These are phyloP conservation scores for Solanum okadae DNA, from an alignment of 257 asterid genomes.

Conservation along the genomic window DNA sequence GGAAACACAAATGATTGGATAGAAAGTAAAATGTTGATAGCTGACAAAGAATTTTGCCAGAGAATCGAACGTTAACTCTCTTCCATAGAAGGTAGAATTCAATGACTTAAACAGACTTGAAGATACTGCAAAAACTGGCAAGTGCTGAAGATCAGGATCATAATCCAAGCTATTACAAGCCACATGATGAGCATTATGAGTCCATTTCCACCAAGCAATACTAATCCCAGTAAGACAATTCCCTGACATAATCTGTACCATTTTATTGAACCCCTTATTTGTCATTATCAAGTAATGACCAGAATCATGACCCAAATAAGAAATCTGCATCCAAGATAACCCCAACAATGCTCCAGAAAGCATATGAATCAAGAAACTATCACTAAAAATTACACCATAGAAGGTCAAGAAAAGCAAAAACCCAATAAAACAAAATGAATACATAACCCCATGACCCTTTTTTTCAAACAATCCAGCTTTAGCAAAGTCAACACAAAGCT, in stretches of 20 bases:
- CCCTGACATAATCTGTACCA: constrained; percentile 60
- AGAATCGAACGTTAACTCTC: constrained; percentile 54
- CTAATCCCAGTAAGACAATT: constrained; percentile 89
- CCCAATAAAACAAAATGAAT: constrained; percentile 1
- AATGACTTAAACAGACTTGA: constrained; percentile 33
- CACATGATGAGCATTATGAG: constrained; percentile 81
- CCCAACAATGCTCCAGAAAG: constrained; percentile 30
- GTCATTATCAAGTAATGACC: constrained; percentile 81
- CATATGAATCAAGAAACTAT: constrained; percentile 20
- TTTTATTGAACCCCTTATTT: constrained; percentile 31
- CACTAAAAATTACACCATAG: constrained; percentile 23
- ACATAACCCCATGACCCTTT: constrained; percentile 36
- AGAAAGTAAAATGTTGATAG: constrained; percentile 64
- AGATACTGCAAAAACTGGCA: constrained; percentile 80
- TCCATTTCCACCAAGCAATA: constrained; percentile 99
- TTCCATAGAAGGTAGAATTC: constrained; percentile 47
- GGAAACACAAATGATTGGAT: constrained; percentile 56
- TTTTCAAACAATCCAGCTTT: constrained; percentile 35
- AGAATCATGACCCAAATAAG: constrained; percentile 87
- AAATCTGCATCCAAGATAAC: constrained; percentile 32
- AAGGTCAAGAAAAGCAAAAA: constrained; percentile 10
- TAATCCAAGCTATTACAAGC: constrained; percentile 83
- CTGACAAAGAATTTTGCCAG: constrained; percentile 51
- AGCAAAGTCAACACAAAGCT: constrained; percentile 15
- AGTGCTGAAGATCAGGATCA: constrained; percentile 89